phyloP scores from a whole-genome alignment of 495 filamentous ascomycete genomes.

The Aspergillus asperescens region DNA sequence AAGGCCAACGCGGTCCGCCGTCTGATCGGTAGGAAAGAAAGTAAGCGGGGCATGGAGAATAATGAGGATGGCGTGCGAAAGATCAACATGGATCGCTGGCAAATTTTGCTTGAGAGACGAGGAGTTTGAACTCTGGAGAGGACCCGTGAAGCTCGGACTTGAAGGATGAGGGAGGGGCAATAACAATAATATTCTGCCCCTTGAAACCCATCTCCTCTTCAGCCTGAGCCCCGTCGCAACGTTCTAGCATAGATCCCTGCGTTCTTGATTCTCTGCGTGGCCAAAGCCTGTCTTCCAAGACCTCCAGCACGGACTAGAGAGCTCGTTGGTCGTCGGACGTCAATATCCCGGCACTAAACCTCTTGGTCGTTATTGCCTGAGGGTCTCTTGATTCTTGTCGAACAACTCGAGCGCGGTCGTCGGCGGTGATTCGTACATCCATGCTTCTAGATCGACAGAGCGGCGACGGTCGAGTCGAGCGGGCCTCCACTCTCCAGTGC shows the following conservation, averaged over 20 bases:
- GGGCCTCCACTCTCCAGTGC: too few species aligned
- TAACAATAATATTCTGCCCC: too few species aligned
- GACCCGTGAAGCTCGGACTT: not conserved
- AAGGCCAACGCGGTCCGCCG: not conserved
- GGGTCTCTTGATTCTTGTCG: not conserved
- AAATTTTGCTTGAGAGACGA: too few species aligned
- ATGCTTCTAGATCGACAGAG: conserved; percentile 6
- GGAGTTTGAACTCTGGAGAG: too few species aligned
- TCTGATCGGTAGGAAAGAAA: too few species aligned
- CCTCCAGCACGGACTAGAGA: not conserved
- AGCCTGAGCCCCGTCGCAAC: not conserved
- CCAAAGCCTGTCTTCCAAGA: conserved; percentile 1
- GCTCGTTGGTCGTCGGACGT: not conserved
- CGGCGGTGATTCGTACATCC: conserved; percentile 2
- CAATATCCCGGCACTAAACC: not conserved
- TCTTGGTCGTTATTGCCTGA: not conserved
- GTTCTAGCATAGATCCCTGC: not conserved
- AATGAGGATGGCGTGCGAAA: not conserved
- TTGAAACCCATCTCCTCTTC: conserved; percentile 5
- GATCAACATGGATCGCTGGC: not conserved
- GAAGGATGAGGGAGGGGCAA: not conserved
- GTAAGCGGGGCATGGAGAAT: too few species aligned
- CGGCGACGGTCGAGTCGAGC: conserved; percentile 4
- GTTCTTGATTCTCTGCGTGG: not conserved
- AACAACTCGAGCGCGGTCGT: conserved; percentile 5